Evolutionary conservation across 179 eudicot species (phyloP), one percentile per base, ranked within the genome.

Genomic region (Beta corolliflora): DNA sequence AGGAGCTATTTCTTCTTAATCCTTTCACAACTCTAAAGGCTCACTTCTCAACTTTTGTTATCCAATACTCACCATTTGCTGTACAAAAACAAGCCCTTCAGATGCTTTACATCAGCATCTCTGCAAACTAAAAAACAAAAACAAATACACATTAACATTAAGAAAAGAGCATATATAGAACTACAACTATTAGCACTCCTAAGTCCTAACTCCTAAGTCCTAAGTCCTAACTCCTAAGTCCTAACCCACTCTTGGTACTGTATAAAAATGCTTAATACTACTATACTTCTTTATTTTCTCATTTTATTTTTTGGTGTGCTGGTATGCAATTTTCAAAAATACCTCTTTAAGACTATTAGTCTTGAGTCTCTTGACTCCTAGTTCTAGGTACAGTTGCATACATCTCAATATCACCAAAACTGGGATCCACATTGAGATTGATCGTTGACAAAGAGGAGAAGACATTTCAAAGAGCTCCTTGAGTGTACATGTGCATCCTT

Each of bases 121-220:
- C 94, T 92, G 80, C 81, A 84, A 79, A 67, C 9, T 70, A 52
- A 18, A 77, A 45, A 50, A 55, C 5, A 65, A 16, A 14, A 56
- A 44, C 16, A 15, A 66, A 3, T n/a, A 18, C 3, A 14, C 21
- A 45, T 19, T 8, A 41, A 59, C 63, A 36, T 68, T 36, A 11
- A 31, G 19, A 52, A 21, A 21, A 29, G 21, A 44, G 41, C 58
- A 72, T 11, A 7, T 52, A 50, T 21, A 10, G 29, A 6, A 13
- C 44, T 21, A 52, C 36, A 59, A 50, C 11, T 50, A 72, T 2
- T 23, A 21, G 76, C 59, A 52, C 46, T 50, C 13, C 73, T 8
- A 59, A 36, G n/a, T n/a, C n/a, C n/a, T n/a, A n/a, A n/a, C n/a
- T n/a, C n/a, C n/a, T n/a, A n/a, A n/a, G n/a, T n/a, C n/a, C n/a